Conservation (phyloP, 2,329 filamentous ascomycete species). For the Cercospora sp. region DNA sequence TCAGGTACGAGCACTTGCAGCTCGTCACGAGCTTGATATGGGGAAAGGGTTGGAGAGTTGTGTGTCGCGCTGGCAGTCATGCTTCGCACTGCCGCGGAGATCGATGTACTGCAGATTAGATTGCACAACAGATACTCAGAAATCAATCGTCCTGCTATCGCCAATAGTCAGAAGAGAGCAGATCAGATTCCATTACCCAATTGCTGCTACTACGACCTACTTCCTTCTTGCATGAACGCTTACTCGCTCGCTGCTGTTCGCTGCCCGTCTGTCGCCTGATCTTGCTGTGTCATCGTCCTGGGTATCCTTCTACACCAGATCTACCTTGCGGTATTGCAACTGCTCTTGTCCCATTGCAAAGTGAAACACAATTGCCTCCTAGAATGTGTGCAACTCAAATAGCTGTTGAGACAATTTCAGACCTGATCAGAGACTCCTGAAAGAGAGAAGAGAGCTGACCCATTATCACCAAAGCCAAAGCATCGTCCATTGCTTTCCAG, state of each 20-base stretch:
- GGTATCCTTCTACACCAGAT: neutral
- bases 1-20: neutral
- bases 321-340: neutral
- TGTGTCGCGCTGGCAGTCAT: neutral
- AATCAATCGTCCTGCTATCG: neutral
- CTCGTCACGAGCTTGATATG: neutral
- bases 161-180: neutral
- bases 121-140: neutral
- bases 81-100: neutral
- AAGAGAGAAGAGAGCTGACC: neutral
- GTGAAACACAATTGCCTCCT: neutral
- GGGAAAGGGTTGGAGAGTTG: too few species aligned
- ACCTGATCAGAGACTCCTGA: neutral
- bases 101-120: neutral
- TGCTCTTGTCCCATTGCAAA: neutral
- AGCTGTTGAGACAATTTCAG: neutral
- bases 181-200: conserved; percentile 1
- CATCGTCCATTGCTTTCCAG: conserved; percentile 22
- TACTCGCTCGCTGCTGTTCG: neutral
- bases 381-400: neutral
- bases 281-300: neutral
- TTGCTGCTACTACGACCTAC: neutral
- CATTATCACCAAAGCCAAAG: conserved; percentile 24
- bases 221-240: neutral
- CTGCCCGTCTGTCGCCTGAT: neutral